Conservation (phyloP, 345 rosid genomes). For the Gossypium herbaceum region DNA sequence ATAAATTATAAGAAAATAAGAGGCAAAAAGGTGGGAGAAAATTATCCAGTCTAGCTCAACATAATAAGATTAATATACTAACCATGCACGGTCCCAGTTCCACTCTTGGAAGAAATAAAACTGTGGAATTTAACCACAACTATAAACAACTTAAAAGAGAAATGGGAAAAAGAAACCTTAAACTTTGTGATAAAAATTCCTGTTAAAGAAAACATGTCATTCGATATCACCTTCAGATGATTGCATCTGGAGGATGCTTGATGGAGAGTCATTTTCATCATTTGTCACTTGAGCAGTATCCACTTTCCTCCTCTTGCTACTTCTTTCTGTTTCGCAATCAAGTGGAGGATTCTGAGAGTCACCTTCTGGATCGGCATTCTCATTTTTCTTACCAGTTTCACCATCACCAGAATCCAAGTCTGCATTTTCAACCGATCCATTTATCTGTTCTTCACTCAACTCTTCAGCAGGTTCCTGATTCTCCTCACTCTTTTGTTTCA, state of each 20-base stretch:
- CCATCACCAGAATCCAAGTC: not conserved
- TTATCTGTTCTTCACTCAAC: not conserved
- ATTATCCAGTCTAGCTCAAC: not conserved
- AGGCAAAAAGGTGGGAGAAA: not conserved
- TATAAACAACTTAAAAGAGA: not conserved
- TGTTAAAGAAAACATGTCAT: not conserved
- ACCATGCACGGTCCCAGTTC: not conserved
- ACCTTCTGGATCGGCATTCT: not conserved
- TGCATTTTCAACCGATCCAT: not conserved
- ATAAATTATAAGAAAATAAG: not conserved
- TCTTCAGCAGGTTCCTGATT: not conserved
- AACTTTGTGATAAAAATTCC: not conserved
- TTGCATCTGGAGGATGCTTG: slow-evolving; percentile 6
- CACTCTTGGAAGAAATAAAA: not conserved
- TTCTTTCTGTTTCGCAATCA: not conserved
- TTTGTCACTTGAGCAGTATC: not conserved
- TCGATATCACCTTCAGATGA: not conserved
- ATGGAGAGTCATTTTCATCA: not conserved
- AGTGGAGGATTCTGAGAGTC: not conserved
- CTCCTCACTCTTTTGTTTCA: slow-evolving; percentile 13
- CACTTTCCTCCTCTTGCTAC: slow-evolving; percentile 10
- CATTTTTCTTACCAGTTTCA: not conserved
- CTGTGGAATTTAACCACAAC: not conserved
- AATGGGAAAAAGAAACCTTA: not conserved
- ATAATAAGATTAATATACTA: not conserved